phyloP scores from a whole-genome alignment of 1,284 basidiomycete genomes.

The Cutaneotrichosporon sp. region DNA sequence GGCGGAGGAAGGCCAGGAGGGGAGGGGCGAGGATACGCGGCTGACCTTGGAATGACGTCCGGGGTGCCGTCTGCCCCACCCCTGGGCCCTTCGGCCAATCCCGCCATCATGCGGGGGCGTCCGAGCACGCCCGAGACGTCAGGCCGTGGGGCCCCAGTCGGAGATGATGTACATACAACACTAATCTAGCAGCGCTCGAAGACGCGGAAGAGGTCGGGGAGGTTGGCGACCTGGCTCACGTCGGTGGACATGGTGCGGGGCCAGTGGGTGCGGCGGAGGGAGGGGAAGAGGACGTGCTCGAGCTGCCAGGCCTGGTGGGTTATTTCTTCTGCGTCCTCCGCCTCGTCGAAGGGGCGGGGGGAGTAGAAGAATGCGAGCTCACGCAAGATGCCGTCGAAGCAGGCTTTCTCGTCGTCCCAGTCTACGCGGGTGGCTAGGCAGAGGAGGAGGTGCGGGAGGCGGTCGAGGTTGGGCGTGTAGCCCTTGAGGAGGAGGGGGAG shows the following conservation, averaged over 20 bases:
- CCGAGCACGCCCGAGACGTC: background rate
- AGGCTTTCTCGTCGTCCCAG: slow-evolving; percentile 81
- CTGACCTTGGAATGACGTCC: background rate
- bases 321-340: slow-evolving; percentile 33
- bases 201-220: slow-evolving; percentile 85
- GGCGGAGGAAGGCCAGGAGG: no score
- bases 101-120: background rate
- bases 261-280: slow-evolving; percentile 64
- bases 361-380: slow-evolving; percentile 91
- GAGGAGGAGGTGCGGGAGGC: slow-evolving; percentile 81
- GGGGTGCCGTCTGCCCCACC: slow-evolving; percentile 11
- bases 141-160: background rate
- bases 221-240: slow-evolving; percentile 78
- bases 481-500: slow-evolving; percentile 80
- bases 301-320: slow-evolving; percentile 74
- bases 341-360: slow-evolving; percentile 57
- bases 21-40: background rate
- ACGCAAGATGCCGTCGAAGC: slow-evolving; percentile 80
- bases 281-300: slow-evolving; percentile 82
- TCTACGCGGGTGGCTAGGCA: slow-evolving; percentile 83
- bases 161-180: no score
- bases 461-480: slow-evolving; percentile 82
- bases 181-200: slow-evolving; percentile 89
- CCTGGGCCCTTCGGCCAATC: background rate
- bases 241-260: slow-evolving; percentile 43